phyloP scores from a whole-genome alignment of 495 filamentous ascomycete species.

The Xylaria palmicola region DNA sequence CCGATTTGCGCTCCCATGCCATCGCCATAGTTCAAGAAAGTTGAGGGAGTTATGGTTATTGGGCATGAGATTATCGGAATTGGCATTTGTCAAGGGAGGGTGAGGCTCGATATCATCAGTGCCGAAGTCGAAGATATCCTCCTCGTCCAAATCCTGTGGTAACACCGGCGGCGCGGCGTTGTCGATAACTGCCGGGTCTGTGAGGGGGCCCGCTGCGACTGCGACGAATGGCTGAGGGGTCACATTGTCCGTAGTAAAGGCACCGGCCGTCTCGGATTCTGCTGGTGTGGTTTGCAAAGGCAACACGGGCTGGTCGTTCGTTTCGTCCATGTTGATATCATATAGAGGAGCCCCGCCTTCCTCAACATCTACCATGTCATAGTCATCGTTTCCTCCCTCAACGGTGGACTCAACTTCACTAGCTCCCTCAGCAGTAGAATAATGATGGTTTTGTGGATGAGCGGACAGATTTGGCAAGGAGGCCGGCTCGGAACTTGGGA shows the following conservation, averaged over 20 bases:
- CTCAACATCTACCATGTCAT: slow-evolving; percentile 22
- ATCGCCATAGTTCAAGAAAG: slow-evolving; percentile 28
- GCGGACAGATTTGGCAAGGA: background rate
- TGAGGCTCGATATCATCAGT: slow-evolving; percentile 6
- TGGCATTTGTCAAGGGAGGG: slow-evolving; percentile 20
- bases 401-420: slow-evolving; percentile 19
- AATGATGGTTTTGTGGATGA: background rate
- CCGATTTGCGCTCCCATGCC: background rate
- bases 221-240: slow-evolving; percentile 7
- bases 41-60: slow-evolving; percentile 26
- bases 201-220: background rate
- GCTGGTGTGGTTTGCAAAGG: slow-evolving; percentile 15
- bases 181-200: background rate
- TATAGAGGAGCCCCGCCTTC: slow-evolving; percentile 29
- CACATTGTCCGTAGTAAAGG: slow-evolving; percentile 18
- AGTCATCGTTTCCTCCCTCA: slow-evolving; percentile 12
- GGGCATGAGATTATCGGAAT: slow-evolving; percentile 25
- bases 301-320: slow-evolving; percentile 17
- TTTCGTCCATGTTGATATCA: slow-evolving; percentile 28
- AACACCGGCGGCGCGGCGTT: background rate
- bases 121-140: background rate
- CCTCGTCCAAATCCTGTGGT: slow-evolving; percentile 18
- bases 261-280: background rate
- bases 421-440: slow-evolving; percentile 12
- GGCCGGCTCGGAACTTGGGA: background rate